Evolutionary conservation across 257 asterid species (phyloP).

Genomic region (Osmanthus fragrans): DNA sequence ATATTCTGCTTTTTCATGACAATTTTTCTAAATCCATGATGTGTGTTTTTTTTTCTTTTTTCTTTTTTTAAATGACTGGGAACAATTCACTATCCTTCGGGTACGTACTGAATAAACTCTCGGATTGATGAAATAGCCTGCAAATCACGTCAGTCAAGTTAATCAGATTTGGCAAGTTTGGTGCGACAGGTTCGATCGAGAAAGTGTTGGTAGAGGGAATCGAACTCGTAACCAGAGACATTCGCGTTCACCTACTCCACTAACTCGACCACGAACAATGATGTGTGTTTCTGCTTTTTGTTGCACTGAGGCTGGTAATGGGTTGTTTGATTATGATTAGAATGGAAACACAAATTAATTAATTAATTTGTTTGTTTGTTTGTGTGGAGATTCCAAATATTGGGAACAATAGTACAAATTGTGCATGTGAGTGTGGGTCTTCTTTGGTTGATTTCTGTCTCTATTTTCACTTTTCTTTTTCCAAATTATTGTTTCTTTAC

Average conservation of each 20-base stretch:
- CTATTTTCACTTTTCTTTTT: background rate
- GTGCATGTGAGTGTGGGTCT: constrained; percentile 5
- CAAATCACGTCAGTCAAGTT: too few species aligned
- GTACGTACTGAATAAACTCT: too few species aligned
- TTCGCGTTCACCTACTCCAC: too few species aligned
- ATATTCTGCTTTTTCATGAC: background rate
- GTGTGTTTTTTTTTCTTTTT: background rate
- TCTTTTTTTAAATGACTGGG: too few species aligned
- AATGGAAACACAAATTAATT: background rate
- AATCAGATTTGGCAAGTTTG: too few species aligned
- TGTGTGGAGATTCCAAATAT: background rate
- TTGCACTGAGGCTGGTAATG: background rate
- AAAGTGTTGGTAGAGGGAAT: too few species aligned
- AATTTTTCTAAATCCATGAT: background rate
- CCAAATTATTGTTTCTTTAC: background rate
- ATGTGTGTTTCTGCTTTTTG: background rate
- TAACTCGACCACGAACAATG: too few species aligned
- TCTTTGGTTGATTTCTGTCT: constrained; percentile 5
- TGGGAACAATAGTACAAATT: background rate
- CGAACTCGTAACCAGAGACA: too few species aligned
- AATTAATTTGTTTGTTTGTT: background rate
- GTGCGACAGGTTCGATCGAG: too few species aligned
- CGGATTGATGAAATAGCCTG: too few species aligned
- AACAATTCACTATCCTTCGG: too few species aligned
- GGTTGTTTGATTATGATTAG: background rate